Evolutionary conservation across 148 eudicot species (phyloP).

Genomic region (Chenopodium quinoa): DNA sequence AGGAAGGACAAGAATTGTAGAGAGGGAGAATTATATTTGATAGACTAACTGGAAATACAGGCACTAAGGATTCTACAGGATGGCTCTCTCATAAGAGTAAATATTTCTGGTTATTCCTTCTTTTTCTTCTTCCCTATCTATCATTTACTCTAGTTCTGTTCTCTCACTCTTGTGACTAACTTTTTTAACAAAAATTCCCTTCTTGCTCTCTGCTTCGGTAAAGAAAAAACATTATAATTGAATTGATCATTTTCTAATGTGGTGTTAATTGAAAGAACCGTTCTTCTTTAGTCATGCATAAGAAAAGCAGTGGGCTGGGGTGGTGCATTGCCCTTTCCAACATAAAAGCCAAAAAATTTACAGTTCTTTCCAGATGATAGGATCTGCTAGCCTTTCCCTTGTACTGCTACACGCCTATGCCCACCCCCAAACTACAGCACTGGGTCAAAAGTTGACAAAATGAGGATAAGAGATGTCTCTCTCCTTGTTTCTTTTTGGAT

Average conservation of each 20-base stretch:
- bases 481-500: neutral
- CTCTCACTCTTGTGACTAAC: neutral
- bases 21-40: too few relatives aligned
- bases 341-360: neutral
- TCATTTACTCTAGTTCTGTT: neutral
- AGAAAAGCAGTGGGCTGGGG: neutral
- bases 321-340: neutral
- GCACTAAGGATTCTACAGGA: too few relatives aligned
- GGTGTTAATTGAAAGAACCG: neutral
- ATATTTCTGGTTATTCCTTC: neutral
- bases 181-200: neutral
- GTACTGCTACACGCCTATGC: too few relatives aligned
- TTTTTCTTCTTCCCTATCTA: too few relatives aligned
- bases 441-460: neutral
- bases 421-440: too few relatives aligned
- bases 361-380: neutral
- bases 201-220: neutral
- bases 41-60: too few relatives aligned
- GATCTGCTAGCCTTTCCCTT: too few relatives aligned
- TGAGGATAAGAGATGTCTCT: neutral
- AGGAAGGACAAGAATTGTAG: too few relatives aligned
- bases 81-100: too few relatives aligned
- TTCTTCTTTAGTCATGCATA: neutral
- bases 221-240: neutral
- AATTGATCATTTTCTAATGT: neutral